Evolutionary conservation across 768 basidiomycete genomes (phyloP).

Genomic region (Suillus brevipes): DNA sequence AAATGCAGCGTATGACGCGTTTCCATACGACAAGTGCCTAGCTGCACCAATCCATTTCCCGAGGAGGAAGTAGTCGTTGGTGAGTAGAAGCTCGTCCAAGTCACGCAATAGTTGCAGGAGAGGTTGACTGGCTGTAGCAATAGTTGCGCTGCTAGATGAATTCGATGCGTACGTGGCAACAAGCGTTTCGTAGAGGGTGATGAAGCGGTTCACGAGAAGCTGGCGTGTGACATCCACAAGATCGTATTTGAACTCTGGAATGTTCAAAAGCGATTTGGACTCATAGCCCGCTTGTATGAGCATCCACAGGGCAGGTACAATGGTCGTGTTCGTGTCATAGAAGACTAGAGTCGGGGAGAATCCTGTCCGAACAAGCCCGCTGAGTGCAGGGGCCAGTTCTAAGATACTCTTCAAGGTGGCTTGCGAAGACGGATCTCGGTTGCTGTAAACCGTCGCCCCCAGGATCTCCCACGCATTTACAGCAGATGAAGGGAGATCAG

Average conservation of each 20-base stretch:
- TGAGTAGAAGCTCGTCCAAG: conserved; percentile 36
- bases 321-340: conserved; percentile 48
- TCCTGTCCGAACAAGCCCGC: conserved; percentile 34
- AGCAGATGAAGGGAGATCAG: conserved; percentile 24
- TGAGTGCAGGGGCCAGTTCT: conserved; percentile 36
- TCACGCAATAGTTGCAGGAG: conserved; percentile 33
- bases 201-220: conserved; percentile 40
- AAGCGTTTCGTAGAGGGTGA: conserved; percentile 33
- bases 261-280: conserved; percentile 16
- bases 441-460: conserved; percentile 40
- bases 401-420: conserved; percentile 39
- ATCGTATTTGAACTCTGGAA: conserved; percentile 40
- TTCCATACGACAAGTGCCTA: conserved; percentile 27
- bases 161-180: conserved; percentile 28
- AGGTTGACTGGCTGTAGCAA: conserved; percentile 26
- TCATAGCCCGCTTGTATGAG: conserved; percentile 43
- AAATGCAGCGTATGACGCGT: conserved; percentile 34
- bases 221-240: conserved; percentile 42
- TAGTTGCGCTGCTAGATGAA: conserved; percentile 18
- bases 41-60: conserved; percentile 39
- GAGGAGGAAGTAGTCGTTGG: conserved; percentile 35
- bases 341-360: conserved; percentile 35
- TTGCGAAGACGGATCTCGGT: conserved; percentile 33
- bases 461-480: conserved; percentile 39
- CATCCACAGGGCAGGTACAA: conserved; percentile 78